A percentile compares a stretch with the other conserved stretches of the same genome.
phyloP scores from a whole-genome alignment of 441 rosid species.

The Populus hybrid region DNA sequence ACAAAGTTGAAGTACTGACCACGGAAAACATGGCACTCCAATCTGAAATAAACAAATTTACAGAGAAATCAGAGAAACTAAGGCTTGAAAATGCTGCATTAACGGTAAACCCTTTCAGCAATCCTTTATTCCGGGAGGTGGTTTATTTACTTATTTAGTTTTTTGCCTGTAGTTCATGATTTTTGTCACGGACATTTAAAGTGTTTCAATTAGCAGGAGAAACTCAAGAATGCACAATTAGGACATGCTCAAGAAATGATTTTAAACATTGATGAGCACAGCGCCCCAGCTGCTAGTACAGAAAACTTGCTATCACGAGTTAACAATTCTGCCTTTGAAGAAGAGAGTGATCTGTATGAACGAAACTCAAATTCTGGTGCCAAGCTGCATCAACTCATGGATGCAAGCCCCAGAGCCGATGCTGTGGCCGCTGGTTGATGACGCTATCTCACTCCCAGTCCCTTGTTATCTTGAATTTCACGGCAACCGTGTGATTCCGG shows the following conservation, averaged over 20 bases:
- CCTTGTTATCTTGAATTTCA: neutral
- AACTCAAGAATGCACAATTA: conserved; percentile 40
- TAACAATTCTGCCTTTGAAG: conserved; percentile 41
- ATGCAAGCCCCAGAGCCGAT: conserved; percentile 59
- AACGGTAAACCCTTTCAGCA: conserved; percentile 36
- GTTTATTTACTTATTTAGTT: neutral
- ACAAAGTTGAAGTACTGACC: conserved; percentile 57
- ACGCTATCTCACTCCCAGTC: neutral
- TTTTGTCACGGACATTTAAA: neutral
- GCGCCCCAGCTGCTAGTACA: conserved; percentile 39
- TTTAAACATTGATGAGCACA: conserved; percentile 25
- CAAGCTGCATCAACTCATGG: conserved; percentile 73
- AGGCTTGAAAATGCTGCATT: conserved; percentile 71
- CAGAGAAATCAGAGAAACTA: conserved; percentile 65
- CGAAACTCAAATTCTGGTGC: conserved; percentile 46
- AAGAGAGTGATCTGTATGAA: conserved; percentile 20
- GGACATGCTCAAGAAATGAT: conserved; percentile 30
- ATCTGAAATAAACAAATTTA: conserved; percentile 63
- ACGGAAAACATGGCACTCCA: conserved; percentile 68
- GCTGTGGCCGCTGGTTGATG: conserved; percentile 68
- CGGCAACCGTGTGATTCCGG: conserved; percentile 24
- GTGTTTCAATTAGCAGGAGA: conserved; percentile 37
- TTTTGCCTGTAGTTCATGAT: neutral
- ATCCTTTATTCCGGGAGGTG: neutral
- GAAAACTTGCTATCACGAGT: conserved; percentile 63